Base-by-base conservation (phyloP, 768 basidiomycete species). In the Mycena alexandri region DNA sequence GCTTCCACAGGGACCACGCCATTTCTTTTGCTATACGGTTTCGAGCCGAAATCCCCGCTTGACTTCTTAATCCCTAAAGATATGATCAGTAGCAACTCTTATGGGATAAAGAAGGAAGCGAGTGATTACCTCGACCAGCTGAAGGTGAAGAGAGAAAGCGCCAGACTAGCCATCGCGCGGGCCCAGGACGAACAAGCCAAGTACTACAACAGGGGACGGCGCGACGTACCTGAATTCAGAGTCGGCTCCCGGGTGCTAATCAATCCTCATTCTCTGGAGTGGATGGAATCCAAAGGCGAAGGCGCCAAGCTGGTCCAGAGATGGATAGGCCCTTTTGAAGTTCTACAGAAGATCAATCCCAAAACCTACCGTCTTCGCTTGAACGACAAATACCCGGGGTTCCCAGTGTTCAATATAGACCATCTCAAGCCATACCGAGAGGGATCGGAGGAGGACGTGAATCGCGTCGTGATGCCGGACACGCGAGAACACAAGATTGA, bases 51-150 rank as follows among this genome's bases (percentile, higher is more conserved):
- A 25, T 21, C 48, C 2, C 48, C 24, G 2, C 24, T 50, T 12
- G 48, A 50, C 24, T 50, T 11, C 19, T 17, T 50, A 0, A 6
- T 50, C 12, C 48, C 48, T 0, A 50, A 29, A 11, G 48, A 29
- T 1, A 2, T 3, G 2, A 6, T 7, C 2, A 10, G 1, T 6
- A 5, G 6, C 3, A 14, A 11, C 0, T n/a, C 5, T 12, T n/a
- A 16, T 1, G 48, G 48, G 0, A 50, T 50, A 22, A 5, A 22
- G 6, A 50, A 50, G 24, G 24, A 50, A 50, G 3, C 24, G 2
- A 50, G 24, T 25, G 6, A 10, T 0, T 50, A 50, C 24, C 5
- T 50, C 1, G 22, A 50, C 0, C 9, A 29, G n/a, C n/a, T n/a
- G n/a, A n/a, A n/a, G n/a, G n/a, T n/a, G n/a, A n/a, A n/a, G n/a